phyloP scores from a whole-genome alignment of 371 early-diverging fungal species.

The Globomyces sp. region DNA sequence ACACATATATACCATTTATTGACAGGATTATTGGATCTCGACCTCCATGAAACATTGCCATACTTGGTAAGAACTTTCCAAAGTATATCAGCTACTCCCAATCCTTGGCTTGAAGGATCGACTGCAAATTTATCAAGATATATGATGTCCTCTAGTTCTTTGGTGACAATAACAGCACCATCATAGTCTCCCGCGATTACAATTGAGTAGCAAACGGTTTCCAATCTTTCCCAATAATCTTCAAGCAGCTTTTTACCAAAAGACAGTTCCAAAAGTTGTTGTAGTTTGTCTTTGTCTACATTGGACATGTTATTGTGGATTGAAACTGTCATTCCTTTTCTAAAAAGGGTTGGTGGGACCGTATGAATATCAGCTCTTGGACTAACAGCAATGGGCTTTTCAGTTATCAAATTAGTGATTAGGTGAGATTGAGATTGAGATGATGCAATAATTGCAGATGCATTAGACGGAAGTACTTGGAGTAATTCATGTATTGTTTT shows the following conservation, averaged over 20 bases:
- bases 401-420: conserved; percentile 61
- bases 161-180: conserved; percentile 72
- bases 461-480: conserved; percentile 47
- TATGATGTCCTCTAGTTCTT: conserved; percentile 40
- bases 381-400: conserved; percentile 44
- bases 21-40: conserved; percentile 82
- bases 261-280: conserved; percentile 68
- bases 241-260: conserved; percentile 68
- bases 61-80: conserved; percentile 80
- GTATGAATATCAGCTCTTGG: neutral
- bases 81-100: conserved; percentile 89
- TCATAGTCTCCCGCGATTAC: conserved; percentile 89
- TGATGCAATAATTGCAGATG: conserved; percentile 58
- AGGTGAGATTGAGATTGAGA: conserved; percentile 43
- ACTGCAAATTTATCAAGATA: conserved; percentile 95
- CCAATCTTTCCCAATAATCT: conserved; percentile 65
- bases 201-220: conserved; percentile 46
- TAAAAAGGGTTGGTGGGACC: neutral
- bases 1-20: conserved; percentile 70
- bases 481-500: conserved; percentile 46
- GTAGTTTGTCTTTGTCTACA: conserved; percentile 44
- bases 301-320: conserved; percentile 7
- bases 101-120: conserved; percentile 81
- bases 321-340: neutral
- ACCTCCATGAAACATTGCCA: conserved; percentile 79